Evolutionary conservation across 345 rosid species (phyloP), one percentile per base, ranked within the genome.

Genomic region (Camelina laxa): DNA sequence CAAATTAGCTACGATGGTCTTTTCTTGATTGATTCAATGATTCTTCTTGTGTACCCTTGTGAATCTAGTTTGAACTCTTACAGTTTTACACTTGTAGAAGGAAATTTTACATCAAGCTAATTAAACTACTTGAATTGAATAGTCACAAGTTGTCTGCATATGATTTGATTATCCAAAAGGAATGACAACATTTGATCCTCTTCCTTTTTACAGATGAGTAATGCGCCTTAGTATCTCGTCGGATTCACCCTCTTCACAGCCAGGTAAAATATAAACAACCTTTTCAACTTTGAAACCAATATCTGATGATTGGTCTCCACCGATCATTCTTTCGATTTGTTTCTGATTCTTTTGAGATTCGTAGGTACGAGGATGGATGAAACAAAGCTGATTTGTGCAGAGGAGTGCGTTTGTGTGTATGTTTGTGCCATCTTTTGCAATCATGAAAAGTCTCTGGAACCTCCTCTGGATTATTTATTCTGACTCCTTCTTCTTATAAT

Each of bases 151-250:
- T 22, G 24, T 22, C 24, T 22, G 24, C 24, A 22, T 22, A 22
- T 22, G 24, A 22, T 22, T 22, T 22, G 24, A 22, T 22, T 22
- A 22, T 22, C 24, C 24, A 22, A 22, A 35, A 31, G 3, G 10
- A 59, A 10, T 67, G 44, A 53, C 67, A 53, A 60, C 61, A 53
- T 5, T 21, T 22, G 65, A 11, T 16, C 35, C 4, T 45, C 30
- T 70, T 70, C 15, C 19, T 63, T 69, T 27, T 63, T 48, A 56
- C 75, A 76, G 80, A 76, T 70, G 80, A 76, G 2, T 76, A 63
- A 70, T 70, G 45, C 17, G 31, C 19, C n/a, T 24, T 63, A 11
- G n/a, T 38, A 22, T 62, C 53, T 76, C 59, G 63, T 35, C 56
- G 35, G 70, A 69, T 22, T 63, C 71, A 53, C 65, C 71, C 66